Evolutionary conservation across 2,329 filamentous ascomycete species (phyloP).

Genomic region (Bipolaris oryzae): DNA sequence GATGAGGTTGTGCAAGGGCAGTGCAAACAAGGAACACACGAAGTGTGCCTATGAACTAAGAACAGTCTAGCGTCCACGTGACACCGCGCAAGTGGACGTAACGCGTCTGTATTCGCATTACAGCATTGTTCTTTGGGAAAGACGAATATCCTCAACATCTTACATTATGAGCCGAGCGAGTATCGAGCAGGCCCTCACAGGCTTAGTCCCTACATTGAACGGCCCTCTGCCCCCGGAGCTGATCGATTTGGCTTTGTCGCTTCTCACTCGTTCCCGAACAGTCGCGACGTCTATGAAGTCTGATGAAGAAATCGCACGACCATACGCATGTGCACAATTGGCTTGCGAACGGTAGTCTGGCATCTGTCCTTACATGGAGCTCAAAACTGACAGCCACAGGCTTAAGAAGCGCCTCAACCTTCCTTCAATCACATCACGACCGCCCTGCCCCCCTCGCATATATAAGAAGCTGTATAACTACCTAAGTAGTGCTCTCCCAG

Average conservation of each 20-base stretch:
- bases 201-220: slow-evolving; percentile 51
- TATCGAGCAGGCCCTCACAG: slow-evolving; percentile 46
- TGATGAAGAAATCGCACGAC: slow-evolving; percentile 47
- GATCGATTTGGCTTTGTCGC: slow-evolving; percentile 41
- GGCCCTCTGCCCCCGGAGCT: slow-evolving; percentile 42
- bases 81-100: slow-evolving; percentile 10
- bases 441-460: slow-evolving; percentile 52
- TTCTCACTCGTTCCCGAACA: slow-evolving; percentile 46
- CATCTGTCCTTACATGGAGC: background rate
- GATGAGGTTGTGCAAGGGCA: background rate
- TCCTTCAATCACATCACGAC: slow-evolving; percentile 42
- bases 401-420: slow-evolving; percentile 62
- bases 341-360: slow-evolving; percentile 80
- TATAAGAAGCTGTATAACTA: slow-evolving; percentile 86
- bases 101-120: slow-evolving; percentile 10
- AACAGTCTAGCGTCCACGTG: slow-evolving; percentile 16
- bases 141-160: background rate
- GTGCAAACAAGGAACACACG: background rate
- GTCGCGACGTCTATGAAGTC: slow-evolving; percentile 56
- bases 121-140: background rate
- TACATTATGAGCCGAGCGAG: slow-evolving; percentile 27
- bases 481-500: slow-evolving; percentile 73
- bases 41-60: too few species aligned
- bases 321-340: slow-evolving; percentile 55
- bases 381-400: slow-evolving; percentile 55